Evolutionary conservation across 352 stramenopile species (phyloP), one percentile per base, ranked within the genome.

Genomic region (Phytopythium delawarense): DNA sequence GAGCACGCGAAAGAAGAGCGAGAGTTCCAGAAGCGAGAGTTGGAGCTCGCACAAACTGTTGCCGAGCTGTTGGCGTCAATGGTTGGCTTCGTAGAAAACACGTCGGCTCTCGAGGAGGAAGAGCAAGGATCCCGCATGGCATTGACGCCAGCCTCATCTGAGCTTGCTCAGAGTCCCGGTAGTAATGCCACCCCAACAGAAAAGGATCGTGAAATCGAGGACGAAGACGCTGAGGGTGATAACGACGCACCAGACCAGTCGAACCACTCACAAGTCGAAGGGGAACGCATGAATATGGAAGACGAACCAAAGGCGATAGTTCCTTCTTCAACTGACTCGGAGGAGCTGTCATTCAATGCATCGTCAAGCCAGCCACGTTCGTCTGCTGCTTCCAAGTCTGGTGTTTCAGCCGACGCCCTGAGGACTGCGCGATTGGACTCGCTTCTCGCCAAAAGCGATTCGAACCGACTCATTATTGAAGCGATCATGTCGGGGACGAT

Each of bases 401-500:
- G 13, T 7, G 20, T 34, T 34, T 21, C 30, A 32, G 42, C 37
- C 18, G 35, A 6, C 12, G 11, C 20, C 34, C 4, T 20, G 5
- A 9, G 16, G 30, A 32, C 20, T 9, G 32, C 18, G 37, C 52
- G 16, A 58, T 9, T 21, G 15, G 54, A 37, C 1, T 13, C 23
- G 2, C 4, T 51, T 11, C 52, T 76, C n/a, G 4, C 57, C 0
- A 76, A 72, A 18, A 71, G 59, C 23, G 56, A 64, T 35, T 76
- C 69, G 0, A 64, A 76, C 56, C 59, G 48, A 23, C 57, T 64
- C 32, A 73, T 76, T 35, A 39, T 76, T 7, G 46, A 21, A 20
- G 65, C 62, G 7, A 65, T 76, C 39, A 70, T 76, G 69, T 53
- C 32, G 28, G 61, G 40, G 7, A 66, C 56, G 2, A 72, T 76